Evolutionary conservation across 2,329 filamentous ascomycete genomes (phyloP).

Genomic region (Alternaria dauci): DNA sequence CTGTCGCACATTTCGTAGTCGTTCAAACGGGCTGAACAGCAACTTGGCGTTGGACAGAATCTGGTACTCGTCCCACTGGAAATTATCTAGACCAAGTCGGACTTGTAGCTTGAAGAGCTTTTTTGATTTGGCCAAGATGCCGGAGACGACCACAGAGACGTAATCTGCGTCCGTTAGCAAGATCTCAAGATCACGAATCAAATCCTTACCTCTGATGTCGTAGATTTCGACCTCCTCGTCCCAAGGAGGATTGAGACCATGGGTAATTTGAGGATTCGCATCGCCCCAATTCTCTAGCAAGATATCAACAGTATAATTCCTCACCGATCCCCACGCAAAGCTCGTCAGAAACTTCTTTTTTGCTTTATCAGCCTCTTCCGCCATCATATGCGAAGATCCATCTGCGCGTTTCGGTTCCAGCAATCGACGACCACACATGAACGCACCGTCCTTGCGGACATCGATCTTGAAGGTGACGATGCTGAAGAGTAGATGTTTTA

Average conservation of each 20-base stretch:
- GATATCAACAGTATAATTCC: conserved; percentile 47
- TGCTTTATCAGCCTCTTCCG: conserved; percentile 25
- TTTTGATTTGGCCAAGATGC: conserved; percentile 39
- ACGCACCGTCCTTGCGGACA: conserved; percentile 42
- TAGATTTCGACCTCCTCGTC: conserved; percentile 50
- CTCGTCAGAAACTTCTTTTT: conserved; percentile 36
- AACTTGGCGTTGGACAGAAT: conserved; percentile 35
- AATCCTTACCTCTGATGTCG: conserved; percentile 39
- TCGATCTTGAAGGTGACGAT: conserved; percentile 42
- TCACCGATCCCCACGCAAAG: conserved; percentile 42
- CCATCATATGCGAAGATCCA: conserved; percentile 29
- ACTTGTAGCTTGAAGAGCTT: conserved; percentile 43
- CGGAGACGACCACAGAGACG: conserved; percentile 40
- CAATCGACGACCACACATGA: conserved; percentile 45
- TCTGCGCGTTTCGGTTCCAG: conserved; percentile 41
- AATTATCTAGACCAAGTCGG: conserved; percentile 37
- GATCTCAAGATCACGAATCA: not conserved
- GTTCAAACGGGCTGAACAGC: conserved; percentile 41
- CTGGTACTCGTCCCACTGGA: conserved; percentile 34
- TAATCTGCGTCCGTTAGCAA: conserved; percentile 32
- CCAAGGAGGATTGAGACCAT: conserved; percentile 22
- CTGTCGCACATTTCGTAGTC: conserved; percentile 42
- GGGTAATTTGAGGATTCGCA: not conserved
- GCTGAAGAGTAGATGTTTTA: conserved; percentile 41
- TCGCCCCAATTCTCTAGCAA: conserved; percentile 34